phyloP scores from a whole-genome alignment of 257 asterid genomes.

The Solanum habrochaites region DNA sequence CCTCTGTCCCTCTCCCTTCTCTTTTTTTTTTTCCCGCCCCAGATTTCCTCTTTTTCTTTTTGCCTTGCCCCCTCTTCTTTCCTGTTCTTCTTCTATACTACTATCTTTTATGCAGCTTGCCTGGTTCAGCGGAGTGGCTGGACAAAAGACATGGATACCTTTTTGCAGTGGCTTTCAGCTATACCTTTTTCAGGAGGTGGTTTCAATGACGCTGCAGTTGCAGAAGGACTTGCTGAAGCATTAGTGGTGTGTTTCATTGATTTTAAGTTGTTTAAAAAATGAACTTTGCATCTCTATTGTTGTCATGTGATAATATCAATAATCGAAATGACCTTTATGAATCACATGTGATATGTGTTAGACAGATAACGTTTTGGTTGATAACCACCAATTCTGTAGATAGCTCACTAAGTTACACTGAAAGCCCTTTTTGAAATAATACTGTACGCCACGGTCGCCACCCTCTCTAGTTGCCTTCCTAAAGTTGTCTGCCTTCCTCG shows the following conservation, averaged over 20 bases:
- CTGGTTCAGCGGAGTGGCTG: constrained; percentile 89
- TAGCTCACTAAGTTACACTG: neutral
- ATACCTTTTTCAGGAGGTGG: constrained; percentile 89
- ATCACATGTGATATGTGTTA: neutral
- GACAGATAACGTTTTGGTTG: neutral
- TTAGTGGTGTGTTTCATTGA: constrained; percentile 46
- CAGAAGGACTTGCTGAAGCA: constrained; percentile 98
- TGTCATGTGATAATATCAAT: neutral
- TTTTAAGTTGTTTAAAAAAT: neutral
- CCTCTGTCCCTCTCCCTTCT: neutral
- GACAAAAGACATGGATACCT: constrained; percentile 77
- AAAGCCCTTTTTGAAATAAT: neutral
- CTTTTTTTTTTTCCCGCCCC: neutral
- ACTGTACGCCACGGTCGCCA: neutral
- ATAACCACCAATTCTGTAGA: neutral
- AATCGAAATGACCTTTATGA: neutral
- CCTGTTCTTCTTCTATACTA: neutral
- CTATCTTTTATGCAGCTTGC: constrained; percentile 41
- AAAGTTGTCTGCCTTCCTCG: neutral
- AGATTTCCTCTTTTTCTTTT: neutral
- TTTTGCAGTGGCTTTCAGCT: constrained; percentile 87
- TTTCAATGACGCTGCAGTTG: constrained; percentile 81
- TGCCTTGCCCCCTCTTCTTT: neutral
- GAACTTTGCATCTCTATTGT: neutral
- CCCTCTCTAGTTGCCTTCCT: neutral